phyloP scores from a whole-genome alignment of 306 rosid species.

The Glycine tomentella region DNA sequence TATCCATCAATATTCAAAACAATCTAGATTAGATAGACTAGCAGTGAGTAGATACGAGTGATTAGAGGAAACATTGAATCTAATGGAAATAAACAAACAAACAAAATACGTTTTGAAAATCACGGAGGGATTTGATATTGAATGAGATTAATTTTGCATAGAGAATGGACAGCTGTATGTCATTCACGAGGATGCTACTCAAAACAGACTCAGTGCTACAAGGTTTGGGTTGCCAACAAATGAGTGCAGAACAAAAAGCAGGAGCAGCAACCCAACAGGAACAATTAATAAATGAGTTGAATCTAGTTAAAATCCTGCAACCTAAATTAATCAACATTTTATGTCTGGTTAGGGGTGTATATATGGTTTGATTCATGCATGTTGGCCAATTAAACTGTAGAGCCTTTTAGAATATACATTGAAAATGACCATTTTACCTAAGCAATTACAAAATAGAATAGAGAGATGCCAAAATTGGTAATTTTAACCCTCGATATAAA shows the following conservation, averaged over 20 bases:
- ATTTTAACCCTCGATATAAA: slow-evolving; percentile 29
- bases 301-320: slow-evolving; percentile 1
- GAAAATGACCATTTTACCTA: background rate
- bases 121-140: slow-evolving; percentile 11
- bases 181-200: background rate
- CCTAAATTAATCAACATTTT: slow-evolving; percentile 23
- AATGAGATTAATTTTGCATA: background rate
- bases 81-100: background rate
- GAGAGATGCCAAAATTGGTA: slow-evolving; percentile 20
- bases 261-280: slow-evolving; percentile 2
- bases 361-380: background rate
- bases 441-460: background rate
- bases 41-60: slow-evolving; percentile 6
- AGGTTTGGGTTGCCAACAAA: slow-evolving; percentile 16
- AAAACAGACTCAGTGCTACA: background rate
- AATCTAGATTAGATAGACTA: background rate
- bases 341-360: background rate
- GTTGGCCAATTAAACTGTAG: too few relatives aligned
- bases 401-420: too few relatives aligned
- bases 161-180: background rate
- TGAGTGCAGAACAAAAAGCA: background rate
- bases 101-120: slow-evolving; percentile 3
- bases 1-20: background rate
- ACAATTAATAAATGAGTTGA: slow-evolving; percentile 16
- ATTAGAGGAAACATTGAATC: slow-evolving; percentile 33